phyloP scores from a whole-genome alignment of 2,329 filamentous ascomycete genomes.

The Cordyceps militaris region DNA sequence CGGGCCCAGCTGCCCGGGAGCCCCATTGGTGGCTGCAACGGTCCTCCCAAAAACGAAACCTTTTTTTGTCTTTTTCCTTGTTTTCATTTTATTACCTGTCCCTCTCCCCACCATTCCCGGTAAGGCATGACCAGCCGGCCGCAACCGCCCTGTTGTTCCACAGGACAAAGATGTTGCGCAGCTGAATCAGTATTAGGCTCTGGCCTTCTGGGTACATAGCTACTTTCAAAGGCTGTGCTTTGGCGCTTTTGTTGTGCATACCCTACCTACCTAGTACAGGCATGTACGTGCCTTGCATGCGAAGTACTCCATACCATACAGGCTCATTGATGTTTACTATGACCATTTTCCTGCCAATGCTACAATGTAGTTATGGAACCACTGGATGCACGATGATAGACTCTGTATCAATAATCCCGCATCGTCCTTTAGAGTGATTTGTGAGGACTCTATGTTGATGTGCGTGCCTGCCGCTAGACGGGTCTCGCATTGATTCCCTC shows the following conservation, averaged over 20 bases:
- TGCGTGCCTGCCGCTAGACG: constrained; percentile 2
- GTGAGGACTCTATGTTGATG: no score
- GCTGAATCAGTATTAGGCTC: no score
- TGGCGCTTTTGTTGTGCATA: background rate
- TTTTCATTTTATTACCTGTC: background rate
- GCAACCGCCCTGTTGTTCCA: background rate
- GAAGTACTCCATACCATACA: no score
- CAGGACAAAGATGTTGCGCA: background rate
- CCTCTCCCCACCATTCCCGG: background rate
- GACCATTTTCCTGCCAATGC: background rate
- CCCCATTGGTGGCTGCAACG: constrained; percentile 2
- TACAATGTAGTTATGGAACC: background rate
- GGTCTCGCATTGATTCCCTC: constrained; percentile 7
- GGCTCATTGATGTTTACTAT: background rate
- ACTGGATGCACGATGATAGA: background rate
- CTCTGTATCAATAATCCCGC: background rate
- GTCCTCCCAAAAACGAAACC: background rate
- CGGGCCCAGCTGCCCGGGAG: constrained; percentile 8
- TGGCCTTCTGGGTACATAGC: no score
- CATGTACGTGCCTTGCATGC: no score
- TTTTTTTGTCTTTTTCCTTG: background rate
- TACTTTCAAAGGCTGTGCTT: no score
- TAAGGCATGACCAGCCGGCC: background rate
- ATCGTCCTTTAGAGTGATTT: background rate
- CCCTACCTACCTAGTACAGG: no score